Base-by-base conservation (phyloP, 805 yeast species). In the Helenozyma rhizophorensis region DNA sequence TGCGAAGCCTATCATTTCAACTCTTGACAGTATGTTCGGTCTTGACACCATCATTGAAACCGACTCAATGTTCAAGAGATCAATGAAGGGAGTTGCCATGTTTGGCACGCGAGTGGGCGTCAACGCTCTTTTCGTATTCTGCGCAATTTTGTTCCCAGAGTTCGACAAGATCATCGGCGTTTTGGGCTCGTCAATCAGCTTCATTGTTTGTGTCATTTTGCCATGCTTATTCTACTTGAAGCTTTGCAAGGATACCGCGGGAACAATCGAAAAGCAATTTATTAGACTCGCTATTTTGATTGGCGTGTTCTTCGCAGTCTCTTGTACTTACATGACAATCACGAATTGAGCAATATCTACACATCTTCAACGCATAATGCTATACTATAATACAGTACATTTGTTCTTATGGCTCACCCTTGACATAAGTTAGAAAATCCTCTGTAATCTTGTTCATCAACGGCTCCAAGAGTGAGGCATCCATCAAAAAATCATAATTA, bases 161-260 rank as follows among this genome's bases (percentile, higher is more conserved):
- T 88, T 88, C 53, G 96, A 87, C 50, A 76, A 76, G 45, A 70
- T 88, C 32, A 80, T 88, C 58, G 85, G 95, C 6, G 74, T 88
- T 28, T 57, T 86, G 45, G 96, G 96, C 6, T 75, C 90, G 4
- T 78, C 86, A 1, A 68, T 88, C 32, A 85, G 95, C 47, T 83
- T 85, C 55, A 65, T 80, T 3, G 76, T 87, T 22, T 88, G 96
- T 55, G 64, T 87, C 33, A 80, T 86, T 14, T 67, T 87, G 15
- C 96, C 96, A 3, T 64, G 85, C 14, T 50, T 72, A 9, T 88
- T 87, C 54, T 86, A 88, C 58, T 37, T 54, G 39, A 45, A 45
- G 33, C 49, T 54, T 25, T 50, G 59, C 41, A 37, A 37, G 25
- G 36, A 34, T 27, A 36, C 40, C 14, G 32, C 42, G 8, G 27